Conservation (phyloP, 129 eudicot genomes). For the Logfia minima region DNA sequence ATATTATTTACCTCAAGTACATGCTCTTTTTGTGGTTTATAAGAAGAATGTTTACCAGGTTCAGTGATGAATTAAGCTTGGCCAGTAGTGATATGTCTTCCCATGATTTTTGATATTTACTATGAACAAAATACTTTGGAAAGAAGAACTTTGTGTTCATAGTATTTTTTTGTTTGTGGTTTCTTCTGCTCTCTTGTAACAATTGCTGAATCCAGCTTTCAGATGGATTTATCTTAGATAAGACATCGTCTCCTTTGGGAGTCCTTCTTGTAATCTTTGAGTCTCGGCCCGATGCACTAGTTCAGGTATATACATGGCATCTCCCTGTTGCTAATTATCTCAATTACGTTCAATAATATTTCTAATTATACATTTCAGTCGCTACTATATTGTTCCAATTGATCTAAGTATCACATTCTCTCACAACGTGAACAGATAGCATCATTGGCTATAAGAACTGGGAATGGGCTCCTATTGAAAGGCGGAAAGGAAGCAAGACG, state of each 20-base stretch:
- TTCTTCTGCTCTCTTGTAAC: not conserved
- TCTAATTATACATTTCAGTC: slow-evolving; percentile 1
- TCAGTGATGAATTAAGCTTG: no score
- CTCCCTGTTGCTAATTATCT: not conserved
- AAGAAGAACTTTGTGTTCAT: not conserved
- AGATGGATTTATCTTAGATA: slow-evolving; percentile 80
- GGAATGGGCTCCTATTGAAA: slow-evolving; percentile 91
- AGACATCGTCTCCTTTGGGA: slow-evolving; percentile 88
- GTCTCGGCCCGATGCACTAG: slow-evolving; percentile 97
- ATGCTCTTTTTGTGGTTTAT: not conserved
- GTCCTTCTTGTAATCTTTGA: slow-evolving; percentile 93
- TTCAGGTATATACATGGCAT: slow-evolving; percentile 38
- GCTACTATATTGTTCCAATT: not conserved
- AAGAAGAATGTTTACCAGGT: no score
- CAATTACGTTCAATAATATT: not conserved
- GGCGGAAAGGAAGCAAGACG: slow-evolving; percentile 96
- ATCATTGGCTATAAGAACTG: slow-evolving; percentile 87
- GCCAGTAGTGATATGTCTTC: not conserved
- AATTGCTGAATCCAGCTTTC: slow-evolving; percentile 60
- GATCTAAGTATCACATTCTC: not conserved
- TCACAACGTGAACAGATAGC: slow-evolving; percentile 59
- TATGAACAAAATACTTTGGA: not conserved
- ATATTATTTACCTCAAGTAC: not conserved
- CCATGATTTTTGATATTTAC: not conserved
- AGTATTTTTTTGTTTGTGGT: not conserved